Evolutionary conservation across 2,329 filamentous ascomycete species (phyloP).

Genomic region (Ascochyta viciae-villosae): DNA sequence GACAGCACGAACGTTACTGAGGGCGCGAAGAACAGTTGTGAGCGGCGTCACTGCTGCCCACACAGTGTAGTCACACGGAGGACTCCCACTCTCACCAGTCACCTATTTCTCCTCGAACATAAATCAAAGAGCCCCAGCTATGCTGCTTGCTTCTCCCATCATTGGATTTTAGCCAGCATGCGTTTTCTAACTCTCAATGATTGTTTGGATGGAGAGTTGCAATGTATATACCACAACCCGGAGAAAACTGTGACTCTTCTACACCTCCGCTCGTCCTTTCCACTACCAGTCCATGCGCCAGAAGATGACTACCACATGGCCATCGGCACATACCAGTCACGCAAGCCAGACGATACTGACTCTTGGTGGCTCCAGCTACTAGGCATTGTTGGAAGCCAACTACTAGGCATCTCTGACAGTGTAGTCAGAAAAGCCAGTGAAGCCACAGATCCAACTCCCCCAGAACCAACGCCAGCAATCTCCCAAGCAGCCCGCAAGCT

Average conservation of each 20-base stretch:
- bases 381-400: not conserved
- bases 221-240: conserved; percentile 1
- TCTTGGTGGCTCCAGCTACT: conserved; percentile 1
- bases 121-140: too few relatives aligned
- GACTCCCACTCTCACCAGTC: too few relatives aligned
- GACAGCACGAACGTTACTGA: not conserved
- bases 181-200: conserved; percentile 1
- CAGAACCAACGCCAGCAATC: not conserved
- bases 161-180: not conserved
- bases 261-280: not conserved
- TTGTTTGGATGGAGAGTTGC: not conserved
- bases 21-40: too few relatives aligned
- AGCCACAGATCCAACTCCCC: not conserved
- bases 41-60: too few relatives aligned
- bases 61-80: too few relatives aligned
- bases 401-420: not conserved
- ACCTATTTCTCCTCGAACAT: too few relatives aligned
- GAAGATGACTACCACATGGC: not conserved
- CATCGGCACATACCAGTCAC: not conserved
- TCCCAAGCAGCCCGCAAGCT: not conserved
- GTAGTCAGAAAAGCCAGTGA: not conserved
- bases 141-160: too few relatives aligned
- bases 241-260: conserved; percentile 1
- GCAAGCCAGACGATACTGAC: not conserved
- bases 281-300: not conserved